phyloP scores from a whole-genome alignment of 2,329 filamentous ascomycete genomes.

The Neoarthrinium moseri region DNA sequence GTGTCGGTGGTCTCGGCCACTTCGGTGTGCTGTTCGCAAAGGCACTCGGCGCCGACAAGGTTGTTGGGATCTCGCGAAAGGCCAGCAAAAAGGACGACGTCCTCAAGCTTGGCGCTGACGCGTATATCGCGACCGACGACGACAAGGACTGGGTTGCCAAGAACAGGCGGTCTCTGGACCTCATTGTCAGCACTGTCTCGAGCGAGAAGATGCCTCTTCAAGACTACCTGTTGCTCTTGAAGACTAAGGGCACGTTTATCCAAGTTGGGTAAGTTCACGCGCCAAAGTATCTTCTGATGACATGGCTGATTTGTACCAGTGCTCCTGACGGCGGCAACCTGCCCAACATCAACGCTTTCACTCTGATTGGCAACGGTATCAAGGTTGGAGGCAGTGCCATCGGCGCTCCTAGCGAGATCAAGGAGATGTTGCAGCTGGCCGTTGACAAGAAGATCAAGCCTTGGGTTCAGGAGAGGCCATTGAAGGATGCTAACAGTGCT shows the following conservation, averaged over 20 bases:
- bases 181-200: slow-evolving; percentile 14
- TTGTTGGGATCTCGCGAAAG: slow-evolving; percentile 13
- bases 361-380: slow-evolving; percentile 55
- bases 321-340: slow-evolving; percentile 56
- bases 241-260: slow-evolving; percentile 12
- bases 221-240: slow-evolving; percentile 10
- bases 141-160: slow-evolving; percentile 12
- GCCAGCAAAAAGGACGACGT: slow-evolving; percentile 11
- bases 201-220: slow-evolving; percentile 13
- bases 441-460: slow-evolving; percentile 57
- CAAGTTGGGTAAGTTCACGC: slow-evolving; percentile 12
- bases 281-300: no score
- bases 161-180: slow-evolving; percentile 11
- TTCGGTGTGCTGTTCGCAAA: slow-evolving; percentile 13
- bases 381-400: slow-evolving; percentile 47
- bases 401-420: slow-evolving; percentile 56
- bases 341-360: slow-evolving; percentile 51
- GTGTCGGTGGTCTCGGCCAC: slow-evolving; percentile 13
- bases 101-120: slow-evolving; percentile 13
- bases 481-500: slow-evolving; percentile 58
- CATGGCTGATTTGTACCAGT: slow-evolving; percentile 9
- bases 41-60: slow-evolving; percentile 12
- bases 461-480: slow-evolving; percentile 53
- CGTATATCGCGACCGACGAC: slow-evolving; percentile 14
- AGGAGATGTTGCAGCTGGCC: slow-evolving; percentile 60